Base-by-base conservation (phyloP, 306 rosid genomes). In the Fragaria iinumae region DNA sequence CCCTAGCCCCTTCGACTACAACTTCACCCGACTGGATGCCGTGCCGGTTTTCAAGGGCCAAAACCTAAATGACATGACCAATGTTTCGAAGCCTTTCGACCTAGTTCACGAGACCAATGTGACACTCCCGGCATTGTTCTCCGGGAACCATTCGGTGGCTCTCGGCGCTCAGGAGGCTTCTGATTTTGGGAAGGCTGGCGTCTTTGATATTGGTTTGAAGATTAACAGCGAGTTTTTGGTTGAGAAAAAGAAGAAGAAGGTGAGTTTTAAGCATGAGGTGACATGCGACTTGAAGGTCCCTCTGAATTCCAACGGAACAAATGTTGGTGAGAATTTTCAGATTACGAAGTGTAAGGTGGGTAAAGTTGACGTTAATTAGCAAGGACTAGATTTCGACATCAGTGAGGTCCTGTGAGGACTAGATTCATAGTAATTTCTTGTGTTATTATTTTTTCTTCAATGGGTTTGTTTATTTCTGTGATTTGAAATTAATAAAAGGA, bases 211-310 rank as follows among this genome's bases (percentile, higher is more conserved):
- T 39, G 49, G 3, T 39, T 8, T 67, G 69, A 64, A 64, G 44
- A 64, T 64, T 34, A 14, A 7, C 11, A 64, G 69, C 18, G 45
- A 64, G 69, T 64, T 5, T 64, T 64, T 12, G 69, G 0, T 21
- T 14, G 2, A 34, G 23, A 5, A 38, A 4, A 13, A 0, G 8
- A 17, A 8, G 12, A 64, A 64, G 69, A 64, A 34, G 23, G 3
- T 36, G 8, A 64, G 13, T 16, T 0, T 64, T 1, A 7, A 34
- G 69, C 23, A 64, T 12, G 69, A 64, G 44, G 11, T 64, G 25
- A n/a, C 69, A 34, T 64, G 69, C 69, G 8, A 17, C 69, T 64
- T 64, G 69, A 64, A 34, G 69, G 44, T 64, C 44, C 69, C 69
- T 34, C 12, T 64, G 23, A 64, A 64, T 64, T 64, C 45, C 69